Base-by-base conservation (phyloP, 208 protist genomes). In the Herpetomonas samuelpessoai region DNA sequence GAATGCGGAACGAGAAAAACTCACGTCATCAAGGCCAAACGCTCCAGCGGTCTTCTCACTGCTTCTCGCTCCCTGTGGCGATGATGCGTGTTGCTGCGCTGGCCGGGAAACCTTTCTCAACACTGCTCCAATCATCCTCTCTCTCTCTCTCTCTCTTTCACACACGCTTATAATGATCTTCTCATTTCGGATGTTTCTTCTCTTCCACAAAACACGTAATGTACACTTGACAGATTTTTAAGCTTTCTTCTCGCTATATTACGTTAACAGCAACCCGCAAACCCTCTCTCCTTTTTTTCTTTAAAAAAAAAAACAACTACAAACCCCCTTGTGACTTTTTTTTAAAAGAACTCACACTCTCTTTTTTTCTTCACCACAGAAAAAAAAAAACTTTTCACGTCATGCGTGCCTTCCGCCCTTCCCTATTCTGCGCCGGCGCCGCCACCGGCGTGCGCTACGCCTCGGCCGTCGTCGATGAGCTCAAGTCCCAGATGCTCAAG, bases 401-500 rank as follows among this genome's bases (percentile, higher is more conserved):
- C 53, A 75, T 86, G 73, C 73, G 79, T 14, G 56, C 65, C 55
- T 39, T 58, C 58, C 77, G 76, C 67, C 51, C 48, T 30, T 30
- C 62, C 27, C 25, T 63, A 21, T 26, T 72, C 21, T 24, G 57
- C 55, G 57, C 44, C 16, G 22, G 30, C 21, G 44, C 12, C 55
- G 19, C n/a, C 38, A 58, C 51, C 29, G 69, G 51, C 52, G 25
- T 71, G 21, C 70, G 74, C 63, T 57, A 55, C 48, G 38, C 67
- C 24, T 77, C 71, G 2, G 35, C 74, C 10, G 65, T 74, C 30
- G 56, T 83, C 6, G 71, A 74, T 6, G 82, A 87, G 47, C 68
- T 91, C 46, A 91, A 86, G 73, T 30, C 39, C 12, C 28, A 58
- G 48, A 66, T 91, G 28, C 29, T 76, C 45, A 58, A 58, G 38